phyloP scores from a whole-genome alignment of 805 yeast genomes.

The Kluyveromyces siamensis region DNA sequence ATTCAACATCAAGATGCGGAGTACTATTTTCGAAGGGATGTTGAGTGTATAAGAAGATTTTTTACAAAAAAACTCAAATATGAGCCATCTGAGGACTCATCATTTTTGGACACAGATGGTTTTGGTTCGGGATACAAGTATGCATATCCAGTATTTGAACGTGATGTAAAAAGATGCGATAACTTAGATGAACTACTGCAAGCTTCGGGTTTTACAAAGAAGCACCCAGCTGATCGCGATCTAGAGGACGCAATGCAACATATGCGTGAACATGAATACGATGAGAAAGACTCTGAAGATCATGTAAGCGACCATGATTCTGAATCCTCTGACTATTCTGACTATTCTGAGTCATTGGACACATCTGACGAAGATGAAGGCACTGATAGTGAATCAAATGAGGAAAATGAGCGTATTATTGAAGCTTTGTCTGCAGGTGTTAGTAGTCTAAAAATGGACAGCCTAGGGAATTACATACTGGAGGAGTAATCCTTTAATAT shows the following conservation, averaged over 20 bases:
- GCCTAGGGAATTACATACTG: conserved; percentile 69
- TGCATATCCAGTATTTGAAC: conserved; percentile 67
- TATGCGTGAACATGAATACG: conserved; percentile 43
- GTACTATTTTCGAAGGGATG: conserved; percentile 83
- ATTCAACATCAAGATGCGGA: conserved; percentile 86
- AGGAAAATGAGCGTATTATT: conserved; percentile 53
- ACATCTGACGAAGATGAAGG: conserved; percentile 24
- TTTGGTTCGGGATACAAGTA: conserved; percentile 71
- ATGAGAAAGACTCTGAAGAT: conserved; percentile 39
- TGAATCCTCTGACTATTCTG: conserved; percentile 17
- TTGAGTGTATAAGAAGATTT: conserved; percentile 77
- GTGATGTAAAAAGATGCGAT: conserved; percentile 64
- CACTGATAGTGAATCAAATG: conserved; percentile 30
- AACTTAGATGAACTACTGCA: conserved; percentile 77
- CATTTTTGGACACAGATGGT: conserved; percentile 72
- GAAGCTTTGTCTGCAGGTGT: conserved; percentile 60
- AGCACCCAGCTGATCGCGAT: conserved; percentile 46
- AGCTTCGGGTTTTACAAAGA: conserved; percentile 77
- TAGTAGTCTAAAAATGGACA: conserved; percentile 66
- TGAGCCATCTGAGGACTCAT: conserved; percentile 54
- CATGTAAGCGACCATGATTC: conserved; percentile 48
- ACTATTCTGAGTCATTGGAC: conserved; percentile 22
- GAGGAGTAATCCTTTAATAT: conserved; percentile 29
- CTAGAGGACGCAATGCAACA: conserved; percentile 66
- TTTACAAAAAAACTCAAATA: conserved; percentile 73